A percentile compares a stretch with the other conserved stretches of the same genome.
Conservation (phyloP, 495 filamentous ascomycete species). For the Aspergillus steynii region DNA sequence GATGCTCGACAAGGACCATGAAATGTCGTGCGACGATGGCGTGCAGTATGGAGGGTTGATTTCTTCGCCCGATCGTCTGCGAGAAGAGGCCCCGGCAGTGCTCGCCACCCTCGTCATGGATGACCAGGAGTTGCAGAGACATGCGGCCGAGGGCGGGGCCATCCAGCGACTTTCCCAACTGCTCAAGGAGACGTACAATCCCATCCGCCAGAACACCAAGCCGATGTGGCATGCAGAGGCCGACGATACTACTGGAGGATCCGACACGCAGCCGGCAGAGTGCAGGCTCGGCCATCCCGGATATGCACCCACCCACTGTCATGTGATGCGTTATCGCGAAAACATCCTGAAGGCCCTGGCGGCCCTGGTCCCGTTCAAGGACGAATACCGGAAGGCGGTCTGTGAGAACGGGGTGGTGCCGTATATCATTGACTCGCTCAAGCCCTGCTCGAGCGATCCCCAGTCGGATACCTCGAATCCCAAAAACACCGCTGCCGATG, state of each 20-base stretch:
- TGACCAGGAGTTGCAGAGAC: constrained; percentile 72
- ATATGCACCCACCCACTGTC: constrained; percentile 61
- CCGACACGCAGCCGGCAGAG: constrained; percentile 27
- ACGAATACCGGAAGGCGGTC: constrained; percentile 79
- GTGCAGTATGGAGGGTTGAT: constrained; percentile 42
- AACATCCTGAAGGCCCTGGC: constrained; percentile 77
- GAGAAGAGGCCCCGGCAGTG: constrained; percentile 71
- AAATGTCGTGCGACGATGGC: constrained; percentile 40
- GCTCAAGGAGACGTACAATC: constrained; percentile 68
- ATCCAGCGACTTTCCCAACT: constrained; percentile 73
- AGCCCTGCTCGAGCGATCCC: constrained; percentile 48
- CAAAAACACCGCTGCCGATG: constrained; percentile 42
- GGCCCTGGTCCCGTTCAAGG: constrained; percentile 74
- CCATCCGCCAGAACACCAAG: constrained; percentile 33
- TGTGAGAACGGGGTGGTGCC: constrained; percentile 77
- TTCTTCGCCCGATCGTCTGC: constrained; percentile 42
- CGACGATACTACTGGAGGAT: constrained; percentile 21
- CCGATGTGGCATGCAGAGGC: constrained; percentile 46
- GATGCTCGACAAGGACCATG: constrained; percentile 63
- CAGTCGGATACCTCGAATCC: constrained; percentile 32
- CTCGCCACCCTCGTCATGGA: constrained; percentile 78
- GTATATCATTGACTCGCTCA: constrained; percentile 82
- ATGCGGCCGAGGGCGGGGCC: constrained; percentile 75
- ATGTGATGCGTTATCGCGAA: constrained; percentile 76
- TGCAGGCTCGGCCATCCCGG: constrained; percentile 59